phyloP scores from a whole-genome alignment of 805 yeast genomes.

The Millerago galiae region DNA sequence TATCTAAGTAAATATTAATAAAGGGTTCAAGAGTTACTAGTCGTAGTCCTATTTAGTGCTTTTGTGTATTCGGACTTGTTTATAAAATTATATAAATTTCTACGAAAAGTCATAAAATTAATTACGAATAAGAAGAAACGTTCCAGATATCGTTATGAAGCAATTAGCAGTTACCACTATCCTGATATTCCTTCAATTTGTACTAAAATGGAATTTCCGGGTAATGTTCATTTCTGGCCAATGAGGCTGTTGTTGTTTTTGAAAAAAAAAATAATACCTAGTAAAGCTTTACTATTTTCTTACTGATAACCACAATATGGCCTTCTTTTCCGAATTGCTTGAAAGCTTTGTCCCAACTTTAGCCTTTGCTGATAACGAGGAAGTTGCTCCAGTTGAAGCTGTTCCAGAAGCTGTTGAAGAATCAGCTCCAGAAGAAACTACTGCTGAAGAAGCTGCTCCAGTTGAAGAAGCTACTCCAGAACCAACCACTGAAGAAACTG shows the following conservation, averaged over 20 bases:
- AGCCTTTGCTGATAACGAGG: constrained; percentile 63
- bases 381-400: constrained; percentile 4
- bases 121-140: too few relatives aligned
- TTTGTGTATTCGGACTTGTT: neutral
- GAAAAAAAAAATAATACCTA: neutral
- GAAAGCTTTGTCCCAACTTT: constrained; percentile 71
- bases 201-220: neutral
- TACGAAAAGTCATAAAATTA: neutral
- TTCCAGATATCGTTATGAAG: too few relatives aligned
- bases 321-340: constrained; percentile 35
- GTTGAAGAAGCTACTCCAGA: constrained; percentile 10
- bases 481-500: constrained; percentile 7
- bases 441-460: constrained; percentile 8
- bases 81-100: too few relatives aligned
- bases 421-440: constrained; percentile 8
- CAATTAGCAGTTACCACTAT: too few relatives aligned
- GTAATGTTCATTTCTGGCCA: constrained; percentile 2
- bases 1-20: constrained; percentile 3
- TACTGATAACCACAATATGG: constrained; percentile 4
- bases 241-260: neutral
- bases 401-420: constrained; percentile 2
- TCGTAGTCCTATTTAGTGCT: too few relatives aligned
- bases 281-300: neutral
- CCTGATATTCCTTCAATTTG: neutral
- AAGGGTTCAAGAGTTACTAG: neutral